Percentiles rank a stretch among this genome's conserved stretches.
These are phyloP conservation scores for Pachyrhizus erosus DNA, from an alignment of 306 rosid genomes.

Conservation along the genomic window DNA sequence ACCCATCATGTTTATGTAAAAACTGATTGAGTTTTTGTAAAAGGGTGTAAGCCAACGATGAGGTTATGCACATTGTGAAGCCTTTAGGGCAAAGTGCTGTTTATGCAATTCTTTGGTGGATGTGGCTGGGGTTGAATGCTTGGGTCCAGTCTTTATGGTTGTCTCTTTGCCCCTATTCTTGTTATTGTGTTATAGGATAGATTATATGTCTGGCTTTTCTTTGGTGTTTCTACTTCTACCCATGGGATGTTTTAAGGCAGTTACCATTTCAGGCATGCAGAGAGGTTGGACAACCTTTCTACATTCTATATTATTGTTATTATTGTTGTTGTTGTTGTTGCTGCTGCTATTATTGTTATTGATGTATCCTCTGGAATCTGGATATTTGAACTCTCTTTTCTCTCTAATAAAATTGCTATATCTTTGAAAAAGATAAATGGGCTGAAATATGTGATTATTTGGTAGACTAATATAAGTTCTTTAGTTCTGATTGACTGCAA, in stretches of 20 bases:
- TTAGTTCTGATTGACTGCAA: background rate
- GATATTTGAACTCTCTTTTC: background rate
- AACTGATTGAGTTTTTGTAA: background rate
- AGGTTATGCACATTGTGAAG: background rate
- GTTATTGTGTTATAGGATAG: background rate
- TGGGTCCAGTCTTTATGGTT: background rate
- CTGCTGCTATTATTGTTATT: background rate
- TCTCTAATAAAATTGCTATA: background rate
- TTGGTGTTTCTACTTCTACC: background rate
- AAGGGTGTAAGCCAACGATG: constrained; percentile 1
- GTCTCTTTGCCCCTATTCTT: background rate
- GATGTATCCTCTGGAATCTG: background rate
- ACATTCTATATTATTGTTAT: background rate
- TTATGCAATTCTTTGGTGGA: constrained; percentile 17
- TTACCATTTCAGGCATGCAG: background rate
- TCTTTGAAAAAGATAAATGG: background rate
- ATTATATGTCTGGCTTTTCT: background rate
- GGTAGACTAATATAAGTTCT: background rate
- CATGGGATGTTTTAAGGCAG: background rate
- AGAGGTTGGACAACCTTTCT: background rate
- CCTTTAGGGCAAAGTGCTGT: background rate
- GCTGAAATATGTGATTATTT: background rate
- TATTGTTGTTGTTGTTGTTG: background rate
- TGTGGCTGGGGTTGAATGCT: background rate
- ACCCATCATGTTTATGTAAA: background rate